phyloP scores from a whole-genome alignment of 495 filamentous ascomycete species.

The Daldinia bambusicola region DNA sequence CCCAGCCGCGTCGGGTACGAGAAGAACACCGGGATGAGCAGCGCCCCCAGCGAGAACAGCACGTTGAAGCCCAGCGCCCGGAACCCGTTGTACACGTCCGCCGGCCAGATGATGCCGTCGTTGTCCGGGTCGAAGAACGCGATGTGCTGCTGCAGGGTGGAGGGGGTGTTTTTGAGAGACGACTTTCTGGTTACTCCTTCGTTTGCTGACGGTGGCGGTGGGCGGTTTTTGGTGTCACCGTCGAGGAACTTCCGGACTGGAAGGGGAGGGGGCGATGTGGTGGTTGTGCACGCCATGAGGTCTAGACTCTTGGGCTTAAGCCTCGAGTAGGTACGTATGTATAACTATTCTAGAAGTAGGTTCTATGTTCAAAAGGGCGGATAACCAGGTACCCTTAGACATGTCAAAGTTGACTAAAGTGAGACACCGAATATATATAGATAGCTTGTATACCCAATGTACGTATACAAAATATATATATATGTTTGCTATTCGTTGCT shows the following conservation, averaged over 20 bases:
- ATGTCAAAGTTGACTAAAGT: background rate
- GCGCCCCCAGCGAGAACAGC: slow-evolving; percentile 52
- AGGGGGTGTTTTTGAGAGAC: slow-evolving; percentile 20
- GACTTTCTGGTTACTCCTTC: background rate
- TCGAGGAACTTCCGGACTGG: background rate
- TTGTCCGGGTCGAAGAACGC: slow-evolving; percentile 61
- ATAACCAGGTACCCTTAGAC: background rate
- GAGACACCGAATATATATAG: background rate
- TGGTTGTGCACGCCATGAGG: slow-evolving; percentile 14
- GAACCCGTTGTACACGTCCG: slow-evolving; percentile 60
- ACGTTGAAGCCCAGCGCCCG: slow-evolving; percentile 58
- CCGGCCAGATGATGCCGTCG: slow-evolving; percentile 61
- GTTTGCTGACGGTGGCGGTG: background rate
- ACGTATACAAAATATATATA: background rate
- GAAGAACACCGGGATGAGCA: slow-evolving; percentile 45
- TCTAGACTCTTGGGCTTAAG: background rate
- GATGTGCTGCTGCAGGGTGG: slow-evolving; percentile 60
- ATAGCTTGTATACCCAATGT: background rate
- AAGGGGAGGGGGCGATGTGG: slow-evolving; percentile 11
- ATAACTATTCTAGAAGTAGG: no score
- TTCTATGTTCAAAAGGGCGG: background rate
- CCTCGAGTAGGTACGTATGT: no score
- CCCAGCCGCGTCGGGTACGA: slow-evolving; percentile 35
- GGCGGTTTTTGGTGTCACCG: background rate
- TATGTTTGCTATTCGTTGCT: background rate